Base-by-base conservation (phyloP, 805 yeast genomes). In the Candida lessepsii region DNA sequence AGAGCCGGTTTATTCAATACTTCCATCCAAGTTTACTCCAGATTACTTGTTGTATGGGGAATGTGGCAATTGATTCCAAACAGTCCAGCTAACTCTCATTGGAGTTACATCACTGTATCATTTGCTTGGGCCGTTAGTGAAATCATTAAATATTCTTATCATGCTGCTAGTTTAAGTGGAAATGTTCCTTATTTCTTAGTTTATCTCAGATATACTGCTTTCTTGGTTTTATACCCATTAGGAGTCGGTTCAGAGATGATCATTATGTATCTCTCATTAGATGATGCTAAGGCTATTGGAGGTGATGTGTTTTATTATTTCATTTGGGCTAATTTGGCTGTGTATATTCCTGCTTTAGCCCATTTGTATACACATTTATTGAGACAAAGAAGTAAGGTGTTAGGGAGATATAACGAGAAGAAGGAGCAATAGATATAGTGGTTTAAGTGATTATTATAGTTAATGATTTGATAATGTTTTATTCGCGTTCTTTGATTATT, bases 41-140 rank as follows among this genome's bases (percentile, higher is more conserved):
- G 99, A 48, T 61, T 90, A 39, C 66, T 90, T 49, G 73, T 93
- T 28, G 95, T 87, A 5, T 71, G 84, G 67, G 97, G 97, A 3
- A 76, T 91, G 37, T 80, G 88, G 62, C 78, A 78, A 38, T 59
- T 73, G n/a, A 70, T 89, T 48, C 96, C 98, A 7, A 55, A 75
- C 14, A 75, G 86, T 0, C 84, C 83, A 14, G 88, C 88, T 20
- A 71, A 75, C 49, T 39, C 51, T 49, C 73, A 71, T 48, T 70
- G 80, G 76, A 71, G 76, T 11, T 90, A 83, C 60, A 62, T 81
- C 41, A 69, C 91, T 1, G 73, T 91, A 59, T 71, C 81, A 34
- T 51, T 80, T 31, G 89, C 96, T 9, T 93, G 99, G 99, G 79
- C 93, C n/a, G 53, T 86, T 39, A 87, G 98, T n/a, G 99, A 93